A percentile compares a stretch with the other conserved stretches of the same genome.
Evolutionary conservation across 169 alveolate species (phyloP).

Genomic region (Plasmodium relictum): DNA sequence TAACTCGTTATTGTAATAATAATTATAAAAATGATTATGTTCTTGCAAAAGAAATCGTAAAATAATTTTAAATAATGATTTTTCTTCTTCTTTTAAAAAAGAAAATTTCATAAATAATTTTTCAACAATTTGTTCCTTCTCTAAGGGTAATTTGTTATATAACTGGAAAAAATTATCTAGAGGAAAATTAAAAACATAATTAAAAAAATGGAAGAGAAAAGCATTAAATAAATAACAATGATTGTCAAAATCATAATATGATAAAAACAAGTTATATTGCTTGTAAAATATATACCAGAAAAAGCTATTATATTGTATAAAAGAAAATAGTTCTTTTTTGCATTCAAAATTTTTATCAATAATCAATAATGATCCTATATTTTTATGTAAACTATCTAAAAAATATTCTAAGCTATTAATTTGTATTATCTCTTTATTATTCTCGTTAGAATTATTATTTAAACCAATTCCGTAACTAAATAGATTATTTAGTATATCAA

Average conservation of each 20-base stretch:
- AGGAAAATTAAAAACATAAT: slow-evolving; percentile 74
- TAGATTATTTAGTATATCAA: slow-evolving; percentile 46
- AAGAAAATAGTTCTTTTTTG: slow-evolving; percentile 40
- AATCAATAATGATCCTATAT: slow-evolving; percentile 35
- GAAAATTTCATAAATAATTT: slow-evolving; percentile 19
- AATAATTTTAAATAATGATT: slow-evolving; percentile 21
- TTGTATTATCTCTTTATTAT: slow-evolving; percentile 37
- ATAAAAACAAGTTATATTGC: slow-evolving; percentile 55
- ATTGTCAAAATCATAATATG: slow-evolving; percentile 49
- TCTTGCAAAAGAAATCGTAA: slow-evolving; percentile 59
- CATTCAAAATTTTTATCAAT: slow-evolving; percentile 34
- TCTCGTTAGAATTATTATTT: slow-evolving; percentile 15
- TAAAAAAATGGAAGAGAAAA: slow-evolving; percentile 49
- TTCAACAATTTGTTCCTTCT: slow-evolving; percentile 3
- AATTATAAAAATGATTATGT: slow-evolving; percentile 58
- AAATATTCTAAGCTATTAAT: slow-evolving; percentile 20
- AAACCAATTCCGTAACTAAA: slow-evolving; percentile 71
- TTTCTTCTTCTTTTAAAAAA: slow-evolving; percentile 49
- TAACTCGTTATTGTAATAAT: slow-evolving; percentile 32
- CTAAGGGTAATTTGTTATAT: slow-evolving; percentile 21
- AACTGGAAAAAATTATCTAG: slow-evolving; percentile 66
- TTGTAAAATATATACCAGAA: slow-evolving; percentile 70
- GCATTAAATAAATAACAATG: slow-evolving; percentile 55
- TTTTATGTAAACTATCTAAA: slow-evolving; percentile 35
- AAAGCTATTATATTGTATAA: slow-evolving; percentile 47